Percentiles rank a stretch among this genome's conserved stretches.
Evolutionary conservation across 2,329 filamentous ascomycete species (phyloP).

Genomic region (Cryphonectria radicalis): DNA sequence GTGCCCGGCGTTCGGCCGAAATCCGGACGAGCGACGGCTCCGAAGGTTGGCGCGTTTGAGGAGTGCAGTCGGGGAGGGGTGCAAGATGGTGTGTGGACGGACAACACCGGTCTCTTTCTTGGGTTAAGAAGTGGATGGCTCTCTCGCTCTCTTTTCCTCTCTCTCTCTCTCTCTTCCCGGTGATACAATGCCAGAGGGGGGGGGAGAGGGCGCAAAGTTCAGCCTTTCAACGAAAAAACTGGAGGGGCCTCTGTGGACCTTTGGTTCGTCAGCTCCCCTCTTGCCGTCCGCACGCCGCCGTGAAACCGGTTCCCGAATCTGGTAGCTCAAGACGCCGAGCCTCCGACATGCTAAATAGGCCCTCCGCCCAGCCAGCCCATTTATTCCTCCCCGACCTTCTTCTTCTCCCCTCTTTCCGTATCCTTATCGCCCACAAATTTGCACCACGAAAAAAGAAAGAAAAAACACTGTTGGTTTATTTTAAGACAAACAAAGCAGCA

Average conservation of each 20-base stretch:
- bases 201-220: conserved; percentile 12
- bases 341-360: conserved; percentile 14
- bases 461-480: not conserved
- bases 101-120: not conserved
- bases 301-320: conserved; percentile 15
- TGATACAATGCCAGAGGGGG: not conserved
- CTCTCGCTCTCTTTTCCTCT: not conserved
- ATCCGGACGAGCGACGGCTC: conserved; percentile 21
- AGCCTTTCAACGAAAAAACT: conserved; percentile 15
- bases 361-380: not conserved
- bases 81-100: conserved; percentile 3
- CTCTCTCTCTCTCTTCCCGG: not conserved
- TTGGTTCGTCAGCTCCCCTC: conserved; percentile 24
- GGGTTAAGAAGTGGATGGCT: not conserved
- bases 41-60: not conserved
- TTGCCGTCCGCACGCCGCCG: conserved; percentile 11
- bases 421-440: not conserved
- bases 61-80: not conserved
- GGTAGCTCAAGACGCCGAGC: conserved; percentile 20
- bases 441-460: not conserved
- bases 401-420: not conserved
- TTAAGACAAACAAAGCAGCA: not conserved
- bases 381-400: not conserved
- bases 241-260: conserved; percentile 6
- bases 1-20: conserved; percentile 25